phyloP scores from a whole-genome alignment of 2,329 filamentous ascomycete genomes.

The Elsinoe perseae region DNA sequence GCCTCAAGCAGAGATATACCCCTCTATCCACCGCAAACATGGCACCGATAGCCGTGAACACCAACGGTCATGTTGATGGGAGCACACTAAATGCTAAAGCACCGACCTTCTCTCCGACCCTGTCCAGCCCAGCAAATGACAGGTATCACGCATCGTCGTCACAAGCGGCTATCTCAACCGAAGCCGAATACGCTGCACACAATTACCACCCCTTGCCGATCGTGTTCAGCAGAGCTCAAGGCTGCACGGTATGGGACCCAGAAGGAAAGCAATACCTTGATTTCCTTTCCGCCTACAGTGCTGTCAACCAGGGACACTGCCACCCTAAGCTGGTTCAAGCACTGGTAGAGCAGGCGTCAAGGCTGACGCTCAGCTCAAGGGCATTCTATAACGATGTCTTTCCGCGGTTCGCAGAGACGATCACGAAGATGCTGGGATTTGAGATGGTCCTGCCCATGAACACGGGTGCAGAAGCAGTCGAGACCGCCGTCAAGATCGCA shows the following conservation, averaged over 20 bases:
- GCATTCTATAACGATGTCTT: constrained; percentile 99
- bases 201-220: constrained; percentile 98
- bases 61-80: constrained; percentile 22
- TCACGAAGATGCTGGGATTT: constrained; percentile 81
- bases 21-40: constrained; percentile 24
- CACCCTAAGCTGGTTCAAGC: constrained; percentile 93
- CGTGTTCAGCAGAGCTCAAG: constrained; percentile 79
- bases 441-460: constrained; percentile 99
- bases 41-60: constrained; percentile 31
- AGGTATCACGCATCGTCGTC: constrained; percentile 71
- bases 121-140: constrained; percentile 29
- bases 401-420: constrained; percentile 87
- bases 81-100: constrained; percentile 35
- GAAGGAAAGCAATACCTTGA: constrained; percentile 94
- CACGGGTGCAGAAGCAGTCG: constrained; percentile 90
- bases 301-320: constrained; percentile 96
- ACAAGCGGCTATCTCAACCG: constrained; percentile 66
- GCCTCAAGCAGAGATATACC: not conserved
- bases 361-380: constrained; percentile 83
- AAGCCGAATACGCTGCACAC: constrained; percentile 84
- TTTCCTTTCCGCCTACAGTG: constrained; percentile 95
- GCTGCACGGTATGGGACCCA: constrained; percentile 90
- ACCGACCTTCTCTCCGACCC: constrained; percentile 32
- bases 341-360: constrained; percentile 77
- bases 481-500: constrained; percentile 92